phyloP scores from a whole-genome alignment of 2,329 filamentous ascomycete genomes.

The Neofusicoccum cordaticola region DNA sequence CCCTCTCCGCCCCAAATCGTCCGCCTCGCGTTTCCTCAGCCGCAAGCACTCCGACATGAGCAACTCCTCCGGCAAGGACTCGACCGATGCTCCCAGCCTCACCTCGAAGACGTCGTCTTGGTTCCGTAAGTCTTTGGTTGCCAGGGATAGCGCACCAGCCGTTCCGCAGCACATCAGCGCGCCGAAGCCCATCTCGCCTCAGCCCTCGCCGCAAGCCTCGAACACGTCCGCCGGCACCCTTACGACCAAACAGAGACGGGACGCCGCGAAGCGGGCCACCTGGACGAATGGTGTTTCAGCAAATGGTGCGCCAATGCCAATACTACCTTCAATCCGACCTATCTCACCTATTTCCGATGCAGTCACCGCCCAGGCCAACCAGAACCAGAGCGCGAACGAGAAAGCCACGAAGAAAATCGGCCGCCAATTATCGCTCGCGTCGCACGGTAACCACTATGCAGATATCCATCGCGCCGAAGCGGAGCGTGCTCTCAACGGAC shows the following conservation, averaged over 20 bases:
- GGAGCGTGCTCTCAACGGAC: conserved; percentile 83
- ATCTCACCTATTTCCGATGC: conserved; percentile 96
- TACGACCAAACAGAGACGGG: conserved; percentile 53
- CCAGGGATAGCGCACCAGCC: conserved; percentile 66
- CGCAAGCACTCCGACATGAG: conserved; percentile 86
- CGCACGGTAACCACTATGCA: conserved; percentile 87
- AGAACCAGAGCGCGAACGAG: conserved; percentile 58
- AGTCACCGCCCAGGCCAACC: conserved; percentile 83
- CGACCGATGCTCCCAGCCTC: conserved; percentile 55
- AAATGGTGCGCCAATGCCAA: conserved; percentile 87
- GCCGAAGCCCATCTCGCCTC: conserved; percentile 41
- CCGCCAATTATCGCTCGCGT: conserved; percentile 87
- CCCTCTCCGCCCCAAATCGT: conserved; percentile 87
- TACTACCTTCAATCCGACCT: conserved; percentile 88
- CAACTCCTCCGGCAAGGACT: conserved; percentile 63
- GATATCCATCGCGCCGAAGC: conserved; percentile 88
- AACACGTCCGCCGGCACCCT: conserved; percentile 44
- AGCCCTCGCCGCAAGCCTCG: conserved; percentile 43
- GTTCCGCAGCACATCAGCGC: conserved; percentile 45
- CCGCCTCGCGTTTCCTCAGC: conserved; percentile 76
- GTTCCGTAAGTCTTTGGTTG: conserved; percentile 94
- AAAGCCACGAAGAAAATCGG: conserved; percentile 87
- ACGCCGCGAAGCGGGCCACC: conserved; percentile 77
- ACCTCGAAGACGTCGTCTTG: conserved; percentile 82
- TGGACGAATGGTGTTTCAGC: conserved; percentile 79